Base-by-base conservation (phyloP, 495 filamentous ascomycete species). In the Hyaloscypha bicolor region DNA sequence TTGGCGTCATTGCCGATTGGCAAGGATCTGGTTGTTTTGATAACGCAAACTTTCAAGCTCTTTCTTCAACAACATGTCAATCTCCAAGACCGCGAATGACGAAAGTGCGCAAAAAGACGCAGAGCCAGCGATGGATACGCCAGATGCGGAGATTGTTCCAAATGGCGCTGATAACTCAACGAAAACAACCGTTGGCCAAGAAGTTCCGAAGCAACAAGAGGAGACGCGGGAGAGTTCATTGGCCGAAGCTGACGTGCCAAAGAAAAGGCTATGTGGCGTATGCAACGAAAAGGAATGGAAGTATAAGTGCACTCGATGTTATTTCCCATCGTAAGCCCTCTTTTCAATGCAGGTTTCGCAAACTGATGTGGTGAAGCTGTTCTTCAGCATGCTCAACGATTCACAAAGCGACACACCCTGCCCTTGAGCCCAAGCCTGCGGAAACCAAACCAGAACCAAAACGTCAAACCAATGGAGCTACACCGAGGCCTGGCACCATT, bases 241-340 rank as follows among this genome's bases (percentile, higher is more conserved):
- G 21, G 32, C 25, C 37, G 30, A 60, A 33, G 33, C 25, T 11
- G 30, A 22, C 55, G 29, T 52, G 8, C 25, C 39, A 3, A 65
- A 62, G 5, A 63, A 31, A 12, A 76, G 72, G 45, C 29, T 79
- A 4, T 91, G 89, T 70, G 82, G 82, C 67, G 84, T 91, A 21
- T 91, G 88, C 76, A 77, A 81, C 60, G 76, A 76, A 59, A 79
- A 88, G 55, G 74, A 76, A 29, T 82, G 77, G 31, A 90, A 87
- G 72, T 91, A 91, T 74, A 88, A 89, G 60, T 91, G 89, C 76
- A 84, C 86, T 3, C 82, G 80, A 35, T 91, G 89, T 72, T 74
- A 72, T n/a, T 67, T 87, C 9, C 81, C 83, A 77, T 90, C 88
- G 88, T 91, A 84, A 67, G 80, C 72, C 55, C n/a, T 30, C 55